A percentile compares a stretch with the other conserved stretches of the same genome.
Conservation (phyloP, 371 early-diverging fungal species). For the Lichtheimia ornata region DNA sequence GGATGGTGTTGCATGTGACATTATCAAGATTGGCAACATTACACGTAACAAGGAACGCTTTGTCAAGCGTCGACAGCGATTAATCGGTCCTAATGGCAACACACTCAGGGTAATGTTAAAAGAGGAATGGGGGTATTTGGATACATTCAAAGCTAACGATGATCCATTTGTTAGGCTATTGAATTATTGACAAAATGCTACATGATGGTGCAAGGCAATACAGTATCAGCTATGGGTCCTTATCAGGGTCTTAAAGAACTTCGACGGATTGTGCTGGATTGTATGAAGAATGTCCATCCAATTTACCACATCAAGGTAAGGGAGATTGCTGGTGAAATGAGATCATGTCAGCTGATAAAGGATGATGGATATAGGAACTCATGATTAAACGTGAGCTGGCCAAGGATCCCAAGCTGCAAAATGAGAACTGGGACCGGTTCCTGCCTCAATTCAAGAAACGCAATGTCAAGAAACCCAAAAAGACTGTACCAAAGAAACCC, state of each 20-base stretch:
- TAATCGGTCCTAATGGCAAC: constrained; percentile 97
- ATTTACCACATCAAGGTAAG: constrained; percentile 97
- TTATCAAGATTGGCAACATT: constrained; percentile 96
- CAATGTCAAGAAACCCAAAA: constrained; percentile 26
- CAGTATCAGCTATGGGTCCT: constrained; percentile 95
- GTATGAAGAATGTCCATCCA: constrained; percentile 99
- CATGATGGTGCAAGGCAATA: constrained; percentile 98
- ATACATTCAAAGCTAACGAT: not conserved
- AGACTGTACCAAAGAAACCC: constrained; percentile 15
- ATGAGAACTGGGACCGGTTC: constrained; percentile 98
- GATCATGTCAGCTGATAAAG: not conserved
- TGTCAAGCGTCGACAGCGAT: constrained; percentile 96
- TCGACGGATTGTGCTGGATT: constrained; percentile 91
- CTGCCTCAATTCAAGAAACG: constrained; percentile 91
- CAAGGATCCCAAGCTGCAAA: constrained; percentile 93
- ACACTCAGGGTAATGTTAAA: constrained; percentile 76
- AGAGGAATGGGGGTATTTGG: not conserved
- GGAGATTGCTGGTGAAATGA: not conserved
- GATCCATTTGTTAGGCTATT: constrained; percentile 65
- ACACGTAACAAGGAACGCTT: constrained; percentile 96
- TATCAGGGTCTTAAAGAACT: constrained; percentile 91
- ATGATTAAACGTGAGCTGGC: constrained; percentile 99
- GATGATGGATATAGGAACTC: constrained; percentile 62
- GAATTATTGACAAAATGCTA: constrained; percentile 97
- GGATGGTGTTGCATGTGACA: constrained; percentile 94